Evolutionary conservation across 106 monocot genomes (phyloP), one percentile per base, ranked within the genome.

Genomic region (Acanthochlamys bracteata): DNA sequence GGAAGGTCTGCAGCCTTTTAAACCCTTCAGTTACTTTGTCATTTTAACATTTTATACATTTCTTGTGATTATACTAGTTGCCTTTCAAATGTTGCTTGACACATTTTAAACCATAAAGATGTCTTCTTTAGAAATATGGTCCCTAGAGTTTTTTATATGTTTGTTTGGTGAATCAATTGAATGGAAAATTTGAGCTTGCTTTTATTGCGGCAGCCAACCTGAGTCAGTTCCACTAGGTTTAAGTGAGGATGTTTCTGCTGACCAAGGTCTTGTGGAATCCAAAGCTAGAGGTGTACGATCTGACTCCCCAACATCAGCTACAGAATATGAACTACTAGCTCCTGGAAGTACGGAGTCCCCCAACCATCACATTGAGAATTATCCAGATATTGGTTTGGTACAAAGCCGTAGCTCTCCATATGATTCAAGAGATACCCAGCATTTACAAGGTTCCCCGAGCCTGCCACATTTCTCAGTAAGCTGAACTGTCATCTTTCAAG

Each of bases 401-500:
- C 80, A 76, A 45, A 77, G 64, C 47, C 49, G 68, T 41, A 78
- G 71, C 60, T 73, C 75, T 51, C 68, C 82, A 39, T 76, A 75
- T 23, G 63, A 25, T 71, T 67, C 74, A 19, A 60, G 57, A 22
- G 71, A 74, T 41, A 25, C 43, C 53, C 65, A 71, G 13, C 67
- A 66, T 41, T 16, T 58, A 20, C 74, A 73, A 21, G 54, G 66
- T 64, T 43, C 77, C 41, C 27, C 73, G 22, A 72, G 61, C 42
- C 52, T 83, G 33, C 79, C 90, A 23, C 63, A 14, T 27, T 80
- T 85, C 64, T 73, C 75, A 1, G 89, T 89, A 25, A 80, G 82
- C 82, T 15, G 10, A 52, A 1, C 10, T 7, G 23, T 7, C 2
- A n/a, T 13, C 0, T n/a, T 13, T 39, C 33, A 33, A 1, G 33